These are phyloP conservation scores for Lentinula edodes DNA, from an alignment of 768 basidiomycete species.

Conservation along the genomic window DNA sequence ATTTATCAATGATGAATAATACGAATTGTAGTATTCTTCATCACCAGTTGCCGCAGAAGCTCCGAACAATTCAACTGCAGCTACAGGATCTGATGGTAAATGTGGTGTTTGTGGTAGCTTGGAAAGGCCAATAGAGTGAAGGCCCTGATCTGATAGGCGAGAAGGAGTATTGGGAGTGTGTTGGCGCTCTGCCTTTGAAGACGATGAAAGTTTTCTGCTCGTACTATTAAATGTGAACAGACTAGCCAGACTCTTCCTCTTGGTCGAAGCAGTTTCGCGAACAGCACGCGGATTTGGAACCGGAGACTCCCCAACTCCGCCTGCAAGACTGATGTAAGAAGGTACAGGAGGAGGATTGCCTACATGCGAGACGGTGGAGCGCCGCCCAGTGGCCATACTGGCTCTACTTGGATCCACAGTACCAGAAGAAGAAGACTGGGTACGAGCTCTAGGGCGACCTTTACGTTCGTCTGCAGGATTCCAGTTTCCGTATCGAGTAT, in stretches of 20 bases:
- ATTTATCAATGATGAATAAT: constrained; percentile 34
- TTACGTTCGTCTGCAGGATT: constrained; percentile 12
- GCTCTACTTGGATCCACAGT: constrained; percentile 29
- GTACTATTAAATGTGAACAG: constrained; percentile 43
- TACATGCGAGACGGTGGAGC: constrained; percentile 20
- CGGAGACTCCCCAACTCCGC: constrained; percentile 67
- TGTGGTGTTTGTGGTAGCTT: background rate
- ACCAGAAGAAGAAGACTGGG: constrained; percentile 37
- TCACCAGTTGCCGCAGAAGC: constrained; percentile 18
- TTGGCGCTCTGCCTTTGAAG: constrained; percentile 14
- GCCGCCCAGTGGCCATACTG: constrained; percentile 20
- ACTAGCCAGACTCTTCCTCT: constrained; percentile 48
- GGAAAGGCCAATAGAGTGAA: background rate
- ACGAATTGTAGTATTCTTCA: constrained; percentile 48
- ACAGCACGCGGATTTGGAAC: constrained; percentile 27
- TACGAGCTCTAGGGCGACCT: constrained; percentile 24
- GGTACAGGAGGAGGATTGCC: constrained; percentile 25
- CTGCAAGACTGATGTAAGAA: constrained; percentile 42
- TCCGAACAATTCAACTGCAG: constrained; percentile 7
- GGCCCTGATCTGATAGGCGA: background rate
- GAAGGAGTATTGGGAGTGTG: background rate
- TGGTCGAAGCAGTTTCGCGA: constrained; percentile 15
- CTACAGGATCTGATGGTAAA: background rate
- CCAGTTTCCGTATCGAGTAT: constrained; percentile 18
- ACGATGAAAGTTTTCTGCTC: constrained; percentile 17